phyloP scores from a whole-genome alignment of 2,329 filamentous ascomycete species.

The Periconia macrospinosa region DNA sequence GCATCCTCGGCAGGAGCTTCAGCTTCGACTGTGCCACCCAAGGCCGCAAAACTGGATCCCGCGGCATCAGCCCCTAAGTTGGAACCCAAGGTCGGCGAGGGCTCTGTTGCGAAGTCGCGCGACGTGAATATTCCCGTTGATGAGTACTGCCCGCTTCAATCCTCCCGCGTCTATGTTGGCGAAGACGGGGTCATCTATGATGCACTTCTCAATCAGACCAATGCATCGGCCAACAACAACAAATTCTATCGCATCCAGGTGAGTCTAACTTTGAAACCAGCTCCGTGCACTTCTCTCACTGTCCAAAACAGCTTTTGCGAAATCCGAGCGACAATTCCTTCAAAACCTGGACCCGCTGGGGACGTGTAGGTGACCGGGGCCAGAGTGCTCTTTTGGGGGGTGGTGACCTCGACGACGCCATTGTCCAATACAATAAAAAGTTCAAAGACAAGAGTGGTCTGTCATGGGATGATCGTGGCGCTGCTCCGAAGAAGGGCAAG shows the following conservation, averaged over 20 bases:
- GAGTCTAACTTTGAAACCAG: not conserved
- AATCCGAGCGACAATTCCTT: conserved; percentile 43
- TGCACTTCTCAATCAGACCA: conserved; percentile 77
- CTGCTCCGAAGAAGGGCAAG: conserved; percentile 62
- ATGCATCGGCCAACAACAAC: conserved; percentile 72
- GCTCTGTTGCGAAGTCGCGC: conserved; percentile 48
- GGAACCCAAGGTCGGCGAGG: conserved; percentile 45
- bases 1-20: conserved; percentile 23
- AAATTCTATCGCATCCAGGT: conserved; percentile 81
- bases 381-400: conserved; percentile 47
- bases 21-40: conserved; percentile 10
- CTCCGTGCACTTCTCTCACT: not conserved
- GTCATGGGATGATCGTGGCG: conserved; percentile 53
- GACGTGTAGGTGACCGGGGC: conserved; percentile 66
- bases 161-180: conserved; percentile 65
- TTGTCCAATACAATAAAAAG: conserved; percentile 55
- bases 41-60: conserved; percentile 21
- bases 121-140: conserved; percentile 52
- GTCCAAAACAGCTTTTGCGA: conserved; percentile 27
- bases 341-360: conserved; percentile 77
- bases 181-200: conserved; percentile 71
- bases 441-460: conserved; percentile 61
- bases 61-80: conserved; percentile 16
- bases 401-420: conserved; percentile 44
- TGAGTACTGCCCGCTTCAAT: conserved; percentile 41